A percentile compares a stretch with the other conserved stretches of the same genome.
Evolutionary conservation across 352 stramenopile species (phyloP).

Genomic region (Pythium rishiriense): DNA sequence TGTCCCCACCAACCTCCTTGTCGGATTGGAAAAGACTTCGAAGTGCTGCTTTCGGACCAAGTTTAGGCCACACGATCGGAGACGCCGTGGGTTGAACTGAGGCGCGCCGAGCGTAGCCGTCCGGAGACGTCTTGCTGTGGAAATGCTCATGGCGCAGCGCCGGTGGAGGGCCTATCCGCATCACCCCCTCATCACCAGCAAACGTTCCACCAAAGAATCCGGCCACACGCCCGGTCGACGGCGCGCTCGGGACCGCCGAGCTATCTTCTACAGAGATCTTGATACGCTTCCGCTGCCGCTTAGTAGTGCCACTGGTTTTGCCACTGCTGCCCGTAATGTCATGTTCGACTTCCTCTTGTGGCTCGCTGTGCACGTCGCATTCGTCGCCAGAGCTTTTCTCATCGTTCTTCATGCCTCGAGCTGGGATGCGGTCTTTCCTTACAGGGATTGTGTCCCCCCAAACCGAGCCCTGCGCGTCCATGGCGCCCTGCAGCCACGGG

Average conservation of each 20-base stretch:
- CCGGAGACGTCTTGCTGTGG: constrained; percentile 1
- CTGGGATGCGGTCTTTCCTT: not conserved
- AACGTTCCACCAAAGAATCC: constrained; percentile 12
- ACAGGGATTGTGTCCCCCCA: not conserved
- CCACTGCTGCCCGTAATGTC: not conserved
- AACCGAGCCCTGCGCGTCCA: constrained; percentile 2
- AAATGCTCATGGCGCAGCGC: constrained; percentile 9
- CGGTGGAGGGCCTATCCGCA: constrained; percentile 2
- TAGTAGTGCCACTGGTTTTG: not conserved
- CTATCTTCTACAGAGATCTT: constrained; percentile 24
- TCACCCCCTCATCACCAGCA: not conserved
- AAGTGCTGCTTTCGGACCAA: constrained; percentile 2
- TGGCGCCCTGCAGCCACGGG: constrained; percentile 35
- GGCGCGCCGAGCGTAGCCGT: not conserved
- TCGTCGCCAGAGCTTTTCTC: not conserved
- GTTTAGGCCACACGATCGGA: constrained; percentile 20
- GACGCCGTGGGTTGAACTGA: constrained; percentile 6
- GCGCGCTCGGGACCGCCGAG: not conserved
- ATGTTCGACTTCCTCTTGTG: constrained; percentile 31
- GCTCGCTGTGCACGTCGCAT: constrained; percentile 11
- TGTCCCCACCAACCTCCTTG: not conserved
- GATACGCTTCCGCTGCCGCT: constrained; percentile 26
- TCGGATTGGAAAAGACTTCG: constrained; percentile 13
- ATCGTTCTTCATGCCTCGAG: not conserved
- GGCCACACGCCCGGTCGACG: constrained; percentile 3